Evolutionary conservation across 2,329 filamentous ascomycete species (phyloP).

Genomic region (Botryotinia globosa): DNA sequence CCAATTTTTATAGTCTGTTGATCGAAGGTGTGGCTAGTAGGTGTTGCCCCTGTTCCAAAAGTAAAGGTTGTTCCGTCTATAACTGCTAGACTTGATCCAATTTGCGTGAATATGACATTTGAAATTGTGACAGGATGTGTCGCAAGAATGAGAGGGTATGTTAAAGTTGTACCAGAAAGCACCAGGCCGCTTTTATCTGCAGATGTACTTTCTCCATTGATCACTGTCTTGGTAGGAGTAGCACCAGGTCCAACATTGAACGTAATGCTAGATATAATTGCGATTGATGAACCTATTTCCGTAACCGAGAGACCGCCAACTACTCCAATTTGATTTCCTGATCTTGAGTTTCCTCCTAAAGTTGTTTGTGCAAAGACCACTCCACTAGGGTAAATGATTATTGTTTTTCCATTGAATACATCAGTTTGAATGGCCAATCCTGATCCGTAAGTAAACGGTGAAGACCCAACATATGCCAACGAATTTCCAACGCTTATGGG

Average conservation of each 20-base stretch:
- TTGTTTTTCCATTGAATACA: constrained; percentile 29
- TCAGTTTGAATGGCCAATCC: constrained; percentile 25
- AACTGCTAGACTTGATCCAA: constrained; percentile 42
- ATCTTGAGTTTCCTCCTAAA: constrained; percentile 27
- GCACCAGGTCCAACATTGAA: constrained; percentile 49
- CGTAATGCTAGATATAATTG: constrained; percentile 49
- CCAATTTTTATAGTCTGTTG: constrained; percentile 52
- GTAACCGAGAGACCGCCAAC: constrained; percentile 32
- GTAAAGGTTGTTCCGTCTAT: constrained; percentile 51
- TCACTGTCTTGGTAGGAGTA: constrained; percentile 45
- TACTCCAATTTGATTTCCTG: constrained; percentile 25
- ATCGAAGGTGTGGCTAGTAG: constrained; percentile 47
- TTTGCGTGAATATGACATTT: constrained; percentile 33
- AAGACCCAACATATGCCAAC: constrained; percentile 27
- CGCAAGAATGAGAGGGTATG: constrained; percentile 29
- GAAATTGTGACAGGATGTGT: constrained; percentile 29
- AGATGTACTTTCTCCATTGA: constrained; percentile 51
- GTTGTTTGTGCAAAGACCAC: constrained; percentile 29
- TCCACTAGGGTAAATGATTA: constrained; percentile 30
- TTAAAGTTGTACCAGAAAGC: constrained; percentile 27
- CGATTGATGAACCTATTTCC: constrained; percentile 35
- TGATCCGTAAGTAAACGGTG: constrained; percentile 28
- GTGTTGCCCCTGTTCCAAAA: constrained; percentile 46
- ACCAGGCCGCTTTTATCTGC: constrained; percentile 50
- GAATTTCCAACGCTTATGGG: constrained; percentile 21